Evolutionary conservation across 179 eudicot species (phyloP).

Genomic region (Patellifolia procumbens): DNA sequence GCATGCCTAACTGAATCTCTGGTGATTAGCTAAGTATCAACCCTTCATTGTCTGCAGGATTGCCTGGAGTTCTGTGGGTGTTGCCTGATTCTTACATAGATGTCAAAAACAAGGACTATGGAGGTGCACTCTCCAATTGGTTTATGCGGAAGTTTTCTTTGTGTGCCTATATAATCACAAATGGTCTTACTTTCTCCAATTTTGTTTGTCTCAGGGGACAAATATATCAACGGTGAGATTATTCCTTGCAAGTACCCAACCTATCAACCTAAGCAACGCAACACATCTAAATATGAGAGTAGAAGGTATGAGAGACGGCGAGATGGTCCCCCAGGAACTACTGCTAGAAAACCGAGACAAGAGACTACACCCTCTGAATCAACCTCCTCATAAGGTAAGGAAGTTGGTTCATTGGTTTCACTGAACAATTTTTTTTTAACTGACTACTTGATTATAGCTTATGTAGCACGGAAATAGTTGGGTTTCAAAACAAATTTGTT

Average conservation of each 20-base stretch:
- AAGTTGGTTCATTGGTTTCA: neutral
- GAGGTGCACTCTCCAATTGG: slow-evolving; percentile 50
- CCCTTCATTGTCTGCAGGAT: slow-evolving; percentile 46
- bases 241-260: slow-evolving; percentile 90
- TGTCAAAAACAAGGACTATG: slow-evolving; percentile 92
- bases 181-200: slow-evolving; percentile 5
- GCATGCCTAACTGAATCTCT: neutral
- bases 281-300: slow-evolving; percentile 57
- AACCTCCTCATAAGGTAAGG: slow-evolving; percentile 49
- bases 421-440: neutral
- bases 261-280: slow-evolving; percentile 77
- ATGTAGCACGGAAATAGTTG: too few species aligned
- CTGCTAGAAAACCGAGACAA: slow-evolving; percentile 55
- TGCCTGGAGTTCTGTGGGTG: slow-evolving; percentile 95
- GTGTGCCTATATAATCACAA: neutral
- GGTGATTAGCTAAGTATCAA: neutral
- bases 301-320: slow-evolving; percentile 73
- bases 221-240: slow-evolving; percentile 82
- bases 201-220: slow-evolving; percentile 57
- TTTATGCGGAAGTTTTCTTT: neutral
- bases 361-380: slow-evolving; percentile 62
- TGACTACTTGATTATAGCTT: neutral
- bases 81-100: slow-evolving; percentile 90
- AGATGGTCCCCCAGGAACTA: slow-evolving; percentile 69
- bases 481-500: too few species aligned